These are phyloP conservation scores for Penicillium sp. DNA, from an alignment of 2,329 filamentous ascomycete species.

Conservation along the genomic window DNA sequence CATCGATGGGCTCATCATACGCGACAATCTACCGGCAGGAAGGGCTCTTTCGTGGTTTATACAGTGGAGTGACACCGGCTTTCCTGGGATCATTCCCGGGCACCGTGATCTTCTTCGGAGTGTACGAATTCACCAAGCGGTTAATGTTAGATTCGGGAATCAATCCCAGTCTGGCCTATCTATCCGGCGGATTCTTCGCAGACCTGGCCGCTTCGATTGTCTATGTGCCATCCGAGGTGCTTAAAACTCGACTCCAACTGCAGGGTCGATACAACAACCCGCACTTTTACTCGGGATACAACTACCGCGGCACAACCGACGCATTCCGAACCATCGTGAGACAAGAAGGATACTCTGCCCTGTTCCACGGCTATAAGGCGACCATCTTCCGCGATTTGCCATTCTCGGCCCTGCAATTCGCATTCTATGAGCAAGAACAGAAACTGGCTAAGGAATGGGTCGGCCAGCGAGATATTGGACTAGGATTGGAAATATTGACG, in stretches of 20 bases:
- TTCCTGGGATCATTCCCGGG: conserved; percentile 89
- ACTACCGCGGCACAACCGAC: conserved; percentile 81
- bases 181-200: conserved; percentile 82
- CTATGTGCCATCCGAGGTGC: conserved; percentile 94
- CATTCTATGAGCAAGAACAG: conserved; percentile 95
- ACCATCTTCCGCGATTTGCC: conserved; percentile 91
- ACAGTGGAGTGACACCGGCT: conserved; percentile 88
- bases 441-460: conserved; percentile 73
- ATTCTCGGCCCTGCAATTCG: conserved; percentile 94
- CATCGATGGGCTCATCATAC: conserved; percentile 83
- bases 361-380: conserved; percentile 96
- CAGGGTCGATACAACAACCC: conserved; percentile 96
- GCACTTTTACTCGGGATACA: conserved; percentile 88
- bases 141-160: conserved; percentile 79
- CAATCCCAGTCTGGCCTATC: conserved; percentile 76
- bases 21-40: conserved; percentile 90
- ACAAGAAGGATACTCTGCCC: conserved; percentile 72
- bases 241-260: conserved; percentile 93
- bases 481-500: conserved; percentile 79
- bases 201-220: conserved; percentile 87
- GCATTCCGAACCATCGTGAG: conserved; percentile 79
- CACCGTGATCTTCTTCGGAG: conserved; percentile 91
- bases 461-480: conserved; percentile 75
- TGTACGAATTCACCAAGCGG: conserved; percentile 92
- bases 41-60: conserved; percentile 76